phyloP scores from a whole-genome alignment of 2,329 filamentous ascomycete species.

The Diaporthe sp. region DNA sequence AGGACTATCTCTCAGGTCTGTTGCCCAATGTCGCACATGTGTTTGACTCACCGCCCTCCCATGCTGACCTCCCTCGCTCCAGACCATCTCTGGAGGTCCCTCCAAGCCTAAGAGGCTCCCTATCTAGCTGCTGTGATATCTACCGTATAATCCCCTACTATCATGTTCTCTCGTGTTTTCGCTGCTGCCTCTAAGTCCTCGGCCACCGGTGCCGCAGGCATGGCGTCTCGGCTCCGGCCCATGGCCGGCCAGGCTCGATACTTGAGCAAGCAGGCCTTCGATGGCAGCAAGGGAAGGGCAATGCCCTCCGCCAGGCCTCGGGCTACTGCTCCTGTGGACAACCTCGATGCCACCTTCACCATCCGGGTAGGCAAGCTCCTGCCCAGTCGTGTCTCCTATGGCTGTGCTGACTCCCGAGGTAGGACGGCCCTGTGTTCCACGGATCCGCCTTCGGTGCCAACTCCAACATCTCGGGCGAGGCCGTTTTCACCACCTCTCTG shows the following conservation, averaged over 20 bases:
- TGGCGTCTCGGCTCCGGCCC: slow-evolving; percentile 48
- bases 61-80: slow-evolving; percentile 50
- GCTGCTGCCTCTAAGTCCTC: slow-evolving; percentile 66
- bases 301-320: slow-evolving; percentile 71
- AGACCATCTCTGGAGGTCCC: slow-evolving; percentile 69
- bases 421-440: slow-evolving; percentile 96
- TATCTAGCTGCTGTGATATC: slow-evolving; percentile 40
- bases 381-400: neutral
- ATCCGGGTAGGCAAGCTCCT: slow-evolving; percentile 74
- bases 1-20: slow-evolving; percentile 85
- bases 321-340: slow-evolving; percentile 75
- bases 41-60: slow-evolving; percentile 59
- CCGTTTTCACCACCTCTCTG: slow-evolving; percentile 97
- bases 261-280: slow-evolving; percentile 65
- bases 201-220: slow-evolving; percentile 58
- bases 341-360: slow-evolving; percentile 90
- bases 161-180: slow-evolving; percentile 73
- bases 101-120: slow-evolving; percentile 57
- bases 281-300: slow-evolving; percentile 77
- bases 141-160: slow-evolving; percentile 49
- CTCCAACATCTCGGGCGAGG: slow-evolving; percentile 96
- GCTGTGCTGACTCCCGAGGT: slow-evolving; percentile 41
- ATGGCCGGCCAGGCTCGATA: slow-evolving; percentile 52
- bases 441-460: slow-evolving; percentile 98
- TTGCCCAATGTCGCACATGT: slow-evolving; percentile 44